Base-by-base conservation (phyloP, 2,329 filamentous ascomycete genomes). In the Delphinella strobiligena region DNA sequence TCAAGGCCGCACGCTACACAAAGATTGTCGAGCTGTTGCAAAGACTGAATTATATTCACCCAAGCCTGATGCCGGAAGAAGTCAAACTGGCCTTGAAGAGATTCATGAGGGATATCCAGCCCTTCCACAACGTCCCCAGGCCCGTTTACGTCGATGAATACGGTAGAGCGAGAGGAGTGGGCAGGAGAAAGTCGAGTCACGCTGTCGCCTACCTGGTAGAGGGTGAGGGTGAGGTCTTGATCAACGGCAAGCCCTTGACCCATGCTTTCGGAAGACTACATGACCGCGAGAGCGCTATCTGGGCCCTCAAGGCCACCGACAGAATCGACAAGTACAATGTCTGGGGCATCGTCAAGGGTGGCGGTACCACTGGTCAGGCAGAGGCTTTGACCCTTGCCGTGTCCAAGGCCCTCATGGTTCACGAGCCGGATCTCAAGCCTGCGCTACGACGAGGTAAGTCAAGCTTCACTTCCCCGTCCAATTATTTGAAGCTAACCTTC, bases 321-420 rank as follows among this genome's bases (percentile, higher is more conserved):
- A 72, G 91, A 47, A 63, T 93, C 48, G 87, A 94, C 69, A 96
- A 95, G 62, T 98, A 98, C 69, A 98, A 98, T 55, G 77, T 95
- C 3, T 98, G 86, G 80, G 88, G 80, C 38, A 64, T 83, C 36
- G 84, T 87, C 3, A 71, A 74, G 43, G 91, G 91, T 41, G 91
- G 91, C 49, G 91, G 91, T 51, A 82, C 83, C 35, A 98, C 91
- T 36, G 91, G 91, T 2, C 93, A 98, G 63, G 89, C 91, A 5
- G 91, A 98, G 63, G 88, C 91, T 24, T 74, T 96, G 54, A 93
- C 89, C 31, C 63, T 98, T 63, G 91, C 85, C 15, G 74, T 96
- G 56, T 82, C 83, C 41, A 91, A 89, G 62, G 89, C 84, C 16
- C 66, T 98, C 59, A 60, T 93, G 60, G 80, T 84, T 47, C 91